Evolutionary conservation across 306 rosid genomes (phyloP), one percentile per base, ranked within the genome.

Genomic region (Begonia peltatifolia): DNA sequence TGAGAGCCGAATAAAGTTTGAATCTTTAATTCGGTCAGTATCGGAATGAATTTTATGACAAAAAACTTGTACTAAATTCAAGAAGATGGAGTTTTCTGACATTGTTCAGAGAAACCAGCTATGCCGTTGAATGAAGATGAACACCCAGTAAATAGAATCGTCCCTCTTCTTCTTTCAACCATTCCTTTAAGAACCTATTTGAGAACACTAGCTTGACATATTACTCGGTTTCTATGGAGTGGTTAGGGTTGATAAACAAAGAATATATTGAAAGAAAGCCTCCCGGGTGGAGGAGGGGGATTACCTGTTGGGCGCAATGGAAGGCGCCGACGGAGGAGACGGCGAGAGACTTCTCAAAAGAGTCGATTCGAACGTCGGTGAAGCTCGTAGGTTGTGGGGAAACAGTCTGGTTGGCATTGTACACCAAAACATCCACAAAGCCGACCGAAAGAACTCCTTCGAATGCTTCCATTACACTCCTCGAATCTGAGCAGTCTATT

Each of bases 151-250:
- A 90, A 90, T 13, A 90, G 74, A 79, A 90, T 86, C 2, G 99
- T 90, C 4, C 99, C 99, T 30, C 54, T 83, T 61, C 99, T 87
- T 69, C 86, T 86, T 59, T 85, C 95, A 17, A 90, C 87, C 99
- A 90, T 90, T 0, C 86, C 84, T 11, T 90, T 85, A 52, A 85
- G 75, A 48, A 90, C 95, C 97, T 87, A 25, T 1, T 25, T 2
- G 0, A 25, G 35, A 25, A 25, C 35, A 25, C 35, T 25, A 3
- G 35, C 35, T 25, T 25, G 0, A 6, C 35, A 6, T 25, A 6
- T 25, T 25, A 25, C 35, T 25, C 35, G 35, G 35, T 25, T 25
- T 25, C 35, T 6, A 25, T 25, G 3, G 16, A 59, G 15, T 13
- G 9, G 15, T 36, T 2, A 2, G 12, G 6, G 54, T 25, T 25